Evolutionary conservation across 1,284 basidiomycete genomes (phyloP), one percentile per base, ranked within the genome.

Genomic region (Cryptococcus neoformans): DNA sequence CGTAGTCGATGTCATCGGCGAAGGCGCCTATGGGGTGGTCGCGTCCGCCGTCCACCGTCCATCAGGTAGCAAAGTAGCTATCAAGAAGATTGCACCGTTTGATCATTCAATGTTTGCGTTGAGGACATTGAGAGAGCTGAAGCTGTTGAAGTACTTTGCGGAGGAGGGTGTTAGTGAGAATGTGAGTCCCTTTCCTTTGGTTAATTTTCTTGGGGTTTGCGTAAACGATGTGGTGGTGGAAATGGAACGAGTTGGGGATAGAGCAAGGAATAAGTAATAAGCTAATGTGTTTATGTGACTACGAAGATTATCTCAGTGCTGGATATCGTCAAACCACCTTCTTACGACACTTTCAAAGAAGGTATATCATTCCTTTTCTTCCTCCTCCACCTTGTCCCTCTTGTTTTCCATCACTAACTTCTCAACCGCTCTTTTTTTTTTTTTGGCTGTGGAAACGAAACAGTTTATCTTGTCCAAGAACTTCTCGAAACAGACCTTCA

Each of bases 161-260:
- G 88, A 91, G 79, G 87, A 90, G 1, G 88, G 89, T 51, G 90
- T 93, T 69, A 91, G 90, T 80, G 92, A 95, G 80, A 95, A 96
- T 73, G 90, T 92, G 70, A 69, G 88, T 81, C 21, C 21, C 21
- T 21, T 21, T 21, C 21, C 21, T 21, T 21, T 21, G 21, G 21
- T 21, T 21, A 21, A 21, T 21, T 21, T 21, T 42, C 7, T 34
- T 21, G 21, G 21, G 21, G 21, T 21, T 21, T 21, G 4, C 39
- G 10, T 16, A 16, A n/a, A 17, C 11, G 14, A 12, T 34, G 38
- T 36, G 12, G 49, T 17, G 11, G 41, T 17, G 42, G 12, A 16
- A n/a, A 45, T 14, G 52, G 16, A 14, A 46, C 9, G 8, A 9
- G 12, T 9, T 35, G 46, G 44, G 17, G 21, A 21, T 21, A 3